Base-by-base conservation (phyloP, 2,329 filamentous ascomycete species). In the Aspergillus tubingensis region DNA sequence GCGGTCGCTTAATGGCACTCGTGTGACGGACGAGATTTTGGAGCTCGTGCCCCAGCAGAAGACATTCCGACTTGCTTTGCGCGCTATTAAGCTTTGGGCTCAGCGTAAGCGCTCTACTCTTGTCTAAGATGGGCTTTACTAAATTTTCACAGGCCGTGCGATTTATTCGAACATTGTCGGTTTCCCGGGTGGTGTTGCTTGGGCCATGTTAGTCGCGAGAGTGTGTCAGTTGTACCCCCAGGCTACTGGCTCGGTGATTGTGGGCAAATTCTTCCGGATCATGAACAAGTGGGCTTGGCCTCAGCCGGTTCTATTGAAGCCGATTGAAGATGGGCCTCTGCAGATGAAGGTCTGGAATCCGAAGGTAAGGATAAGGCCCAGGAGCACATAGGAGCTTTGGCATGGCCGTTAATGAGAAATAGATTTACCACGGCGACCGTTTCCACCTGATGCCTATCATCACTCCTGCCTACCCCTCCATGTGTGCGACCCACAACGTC, bases 381-480 rank as follows among this genome's bases (percentile, higher is more conserved):
- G 3, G 8, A 13, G 13, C 39, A 8, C 36, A 32, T 17, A 51
- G 8, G 27, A 38, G 19, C 3, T 49, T 30, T 44, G 13, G 23
- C 58, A 21, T 15, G 27, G 17, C 21, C 2, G 21, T 44, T 61
- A 39, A 54, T 39, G 8, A 36, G 2, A 15, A 5, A 36, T 68
- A 91, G 84, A 81, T 92, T 30, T 96, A 96, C 75, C 87, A 87
- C 62, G 85, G 86, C 57, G 95, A 98, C 75, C 86, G 86, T 47
- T 91, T 87, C 67, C 94, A 98, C 76, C 81, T 97, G 55, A 99
- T 99, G 95, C 95, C 95, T 27, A 91, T 99, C 76, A 98, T 99
- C 71, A 99, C 95, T 1, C 95, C 95, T 1, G 93, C 95, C 1
- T 98, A 97, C 74, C 95, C 95, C 2, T 96, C 92, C 53, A 98